These are phyloP conservation scores for Poronia punctata DNA, from an alignment of 495 filamentous ascomycete species.

Conservation along the genomic window DNA sequence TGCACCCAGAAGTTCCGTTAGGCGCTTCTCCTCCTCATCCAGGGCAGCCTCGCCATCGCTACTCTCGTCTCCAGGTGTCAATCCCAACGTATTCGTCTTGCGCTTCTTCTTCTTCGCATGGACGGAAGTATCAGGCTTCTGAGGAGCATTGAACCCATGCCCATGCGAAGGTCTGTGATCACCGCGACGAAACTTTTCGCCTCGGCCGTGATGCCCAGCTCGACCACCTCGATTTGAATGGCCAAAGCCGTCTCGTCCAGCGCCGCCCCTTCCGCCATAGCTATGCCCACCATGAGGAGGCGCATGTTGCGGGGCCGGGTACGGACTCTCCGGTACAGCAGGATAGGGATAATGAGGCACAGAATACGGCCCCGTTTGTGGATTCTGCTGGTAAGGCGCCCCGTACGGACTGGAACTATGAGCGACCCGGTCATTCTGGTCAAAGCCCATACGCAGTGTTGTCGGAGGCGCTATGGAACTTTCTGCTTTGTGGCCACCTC, in stretches of 20 bases:
- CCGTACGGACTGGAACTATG: constrained; percentile 5
- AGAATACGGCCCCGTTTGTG: constrained; percentile 20
- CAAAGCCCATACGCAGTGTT: constrained; percentile 18
- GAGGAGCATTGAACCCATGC: constrained; percentile 42
- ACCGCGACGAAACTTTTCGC: constrained; percentile 40
- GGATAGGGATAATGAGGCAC: constrained; percentile 32
- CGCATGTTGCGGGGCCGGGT: constrained; percentile 31
- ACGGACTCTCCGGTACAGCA: constrained; percentile 24
- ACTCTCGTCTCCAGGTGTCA: constrained; percentile 58
- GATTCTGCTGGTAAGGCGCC: constrained; percentile 11
- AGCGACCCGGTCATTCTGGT: constrained; percentile 8
- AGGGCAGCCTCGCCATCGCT: constrained; percentile 60
- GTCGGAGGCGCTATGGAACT: constrained; percentile 17
- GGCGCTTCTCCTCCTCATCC: constrained; percentile 67
- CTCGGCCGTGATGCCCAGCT: constrained; percentile 44
- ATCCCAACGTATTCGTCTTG: constrained; percentile 69
- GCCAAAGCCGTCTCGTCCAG: constrained; percentile 40
- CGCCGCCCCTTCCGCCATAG: constrained; percentile 32
- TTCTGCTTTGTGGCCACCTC: constrained; percentile 22
- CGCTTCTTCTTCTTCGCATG: constrained; percentile 70
- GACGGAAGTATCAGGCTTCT: constrained; percentile 52
- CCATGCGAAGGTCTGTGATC: constrained; percentile 28
- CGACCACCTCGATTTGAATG: constrained; percentile 39
- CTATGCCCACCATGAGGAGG: constrained; percentile 23
- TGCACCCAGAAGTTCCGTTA: constrained; percentile 51